phyloP scores from a whole-genome alignment of 2,329 filamentous ascomycete species.

The Trichoderma oligosporum region DNA sequence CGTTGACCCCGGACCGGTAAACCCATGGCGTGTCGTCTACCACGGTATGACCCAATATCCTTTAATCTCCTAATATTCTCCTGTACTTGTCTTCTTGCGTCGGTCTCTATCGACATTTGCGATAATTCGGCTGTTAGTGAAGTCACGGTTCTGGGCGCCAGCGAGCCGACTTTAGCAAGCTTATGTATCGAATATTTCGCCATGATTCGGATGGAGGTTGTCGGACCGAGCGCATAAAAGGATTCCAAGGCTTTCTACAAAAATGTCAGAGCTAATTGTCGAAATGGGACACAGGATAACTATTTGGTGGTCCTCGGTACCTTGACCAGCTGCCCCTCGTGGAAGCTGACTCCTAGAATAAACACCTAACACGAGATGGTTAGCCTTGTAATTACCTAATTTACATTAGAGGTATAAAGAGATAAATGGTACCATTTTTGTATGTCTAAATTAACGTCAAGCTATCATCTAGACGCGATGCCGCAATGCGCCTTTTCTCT shows the following conservation, averaged over 20 bases:
- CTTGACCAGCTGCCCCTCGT: constrained; percentile 77
- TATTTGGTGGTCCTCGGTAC: constrained; percentile 44
- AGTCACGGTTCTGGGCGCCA: constrained; percentile 73
- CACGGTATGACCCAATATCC: constrained; percentile 87
- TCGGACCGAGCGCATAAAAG: constrained; percentile 81
- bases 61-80: constrained; percentile 84
- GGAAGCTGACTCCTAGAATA: constrained; percentile 82
- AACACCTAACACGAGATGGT: constrained; percentile 59
- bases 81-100: constrained; percentile 69
- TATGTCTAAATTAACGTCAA: background rate
- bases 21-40: constrained; percentile 86
- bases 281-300: background rate
- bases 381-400: background rate
- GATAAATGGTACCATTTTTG: background rate
- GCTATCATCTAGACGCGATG: background rate
- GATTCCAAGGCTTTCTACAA: constrained; percentile 67
- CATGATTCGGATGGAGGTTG: constrained; percentile 69
- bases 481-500: background rate
- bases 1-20: constrained; percentile 87
- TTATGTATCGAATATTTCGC: constrained; percentile 87
- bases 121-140: constrained; percentile 81
- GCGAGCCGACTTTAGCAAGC: constrained; percentile 69
- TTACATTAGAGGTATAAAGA: too few relatives aligned
- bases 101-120: constrained; percentile 90
- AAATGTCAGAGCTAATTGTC: background rate